A percentile compares a stretch with the other conserved stretches of the same genome.
Conservation (phyloP, 306 rosid species). For the Styphnolobium japonicum region DNA sequence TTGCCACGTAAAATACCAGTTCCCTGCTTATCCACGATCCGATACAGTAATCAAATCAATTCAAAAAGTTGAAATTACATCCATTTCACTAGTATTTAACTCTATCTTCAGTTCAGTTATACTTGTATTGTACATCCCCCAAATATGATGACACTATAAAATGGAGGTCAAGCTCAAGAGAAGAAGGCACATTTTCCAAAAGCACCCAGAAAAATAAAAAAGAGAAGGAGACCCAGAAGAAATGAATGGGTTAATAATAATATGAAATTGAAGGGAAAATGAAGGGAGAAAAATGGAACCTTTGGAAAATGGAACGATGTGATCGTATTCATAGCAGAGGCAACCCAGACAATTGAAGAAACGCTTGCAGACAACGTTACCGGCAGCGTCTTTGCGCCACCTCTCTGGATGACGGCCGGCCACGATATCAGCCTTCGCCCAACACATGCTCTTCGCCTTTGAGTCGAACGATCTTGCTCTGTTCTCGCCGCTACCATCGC, state of each 20-base stretch:
- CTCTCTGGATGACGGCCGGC: constrained; percentile 93
- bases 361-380: constrained; percentile 88
- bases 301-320: constrained; percentile 84
- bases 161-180: neutral
- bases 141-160: neutral
- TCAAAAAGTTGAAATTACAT: neutral
- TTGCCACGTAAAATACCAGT: neutral
- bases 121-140: neutral
- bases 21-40: neutral
- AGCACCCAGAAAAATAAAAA: neutral
- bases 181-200: neutral
- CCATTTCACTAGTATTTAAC: neutral
- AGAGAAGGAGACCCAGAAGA: neutral
- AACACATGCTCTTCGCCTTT: constrained; percentile 63
- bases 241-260: neutral
- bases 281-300: constrained; percentile 39
- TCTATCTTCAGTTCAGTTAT: neutral
- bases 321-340: constrained; percentile 96
- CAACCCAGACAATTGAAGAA: constrained; percentile 85
- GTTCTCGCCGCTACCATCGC: constrained; percentile 32
- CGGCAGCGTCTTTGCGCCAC: constrained; percentile 96
- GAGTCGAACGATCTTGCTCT: constrained; percentile 69
- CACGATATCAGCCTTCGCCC: constrained; percentile 66
- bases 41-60: neutral
- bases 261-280: neutral